Conservation (phyloP, 192 early-diverging fungal genomes). For the Paraglomus occultum region DNA sequence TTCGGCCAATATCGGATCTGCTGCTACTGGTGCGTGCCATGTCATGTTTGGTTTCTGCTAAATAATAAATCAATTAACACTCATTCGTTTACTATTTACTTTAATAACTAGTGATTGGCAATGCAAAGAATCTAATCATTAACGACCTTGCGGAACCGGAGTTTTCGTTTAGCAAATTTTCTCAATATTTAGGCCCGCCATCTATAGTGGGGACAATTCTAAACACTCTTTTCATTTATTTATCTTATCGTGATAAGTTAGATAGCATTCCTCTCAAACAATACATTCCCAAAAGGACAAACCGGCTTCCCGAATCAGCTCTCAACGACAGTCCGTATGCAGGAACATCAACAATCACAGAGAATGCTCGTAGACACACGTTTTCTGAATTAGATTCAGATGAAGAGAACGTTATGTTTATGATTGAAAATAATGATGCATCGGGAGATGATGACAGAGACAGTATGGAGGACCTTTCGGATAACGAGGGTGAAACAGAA, state of each 20-base stretch:
- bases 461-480: background rate
- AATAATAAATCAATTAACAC: no score
- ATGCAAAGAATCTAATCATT: no score
- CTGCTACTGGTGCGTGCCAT: background rate
- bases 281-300: background rate
- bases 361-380: no score
- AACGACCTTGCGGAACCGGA: background rate
- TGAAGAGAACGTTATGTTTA: no score
- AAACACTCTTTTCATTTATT: background rate
- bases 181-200: background rate
- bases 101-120: no score
- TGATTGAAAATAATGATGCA: no score
- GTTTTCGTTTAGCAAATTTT: background rate
- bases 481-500: background rate
- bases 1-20: conserved; percentile 4
- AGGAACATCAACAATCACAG: no score
- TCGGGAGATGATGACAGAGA: conserved; percentile 1
- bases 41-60: background rate
- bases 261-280: background rate
- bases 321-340: no score
- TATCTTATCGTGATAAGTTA: conserved; percentile 6
- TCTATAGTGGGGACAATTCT: background rate
- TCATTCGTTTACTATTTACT: no score
- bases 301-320: background rate
- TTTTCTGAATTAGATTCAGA: no score